phyloP scores from a whole-genome alignment of 108 stramenopile species.

The Cyclostephanos tholiformis region DNA sequence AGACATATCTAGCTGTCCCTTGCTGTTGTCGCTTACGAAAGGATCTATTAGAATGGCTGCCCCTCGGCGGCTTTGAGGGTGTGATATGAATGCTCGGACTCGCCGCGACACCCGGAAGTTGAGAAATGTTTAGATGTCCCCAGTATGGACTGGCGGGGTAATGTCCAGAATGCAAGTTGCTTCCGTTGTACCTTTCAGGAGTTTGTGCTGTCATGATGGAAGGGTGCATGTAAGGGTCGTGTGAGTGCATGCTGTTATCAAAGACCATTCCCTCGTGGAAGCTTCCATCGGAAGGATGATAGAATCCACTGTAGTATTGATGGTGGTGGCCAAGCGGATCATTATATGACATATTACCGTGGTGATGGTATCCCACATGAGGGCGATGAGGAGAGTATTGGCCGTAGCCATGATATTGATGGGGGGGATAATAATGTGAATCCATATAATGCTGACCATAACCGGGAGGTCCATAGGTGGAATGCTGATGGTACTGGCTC shows the following conservation, averaged over 20 bases:
- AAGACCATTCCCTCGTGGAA: slow-evolving; percentile 34
- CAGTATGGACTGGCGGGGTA: slow-evolving; percentile 44
- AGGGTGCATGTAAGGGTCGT: slow-evolving; percentile 17
- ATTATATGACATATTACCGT: slow-evolving; percentile 23
- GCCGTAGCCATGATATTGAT: slow-evolving; percentile 21
- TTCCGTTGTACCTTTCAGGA: slow-evolving; percentile 27
- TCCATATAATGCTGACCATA: slow-evolving; percentile 13
- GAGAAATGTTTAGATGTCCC: slow-evolving; percentile 49
- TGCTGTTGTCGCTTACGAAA: slow-evolving; percentile 30
- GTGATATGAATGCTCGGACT: slow-evolving; percentile 44
- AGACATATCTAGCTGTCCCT: slow-evolving; percentile 5
- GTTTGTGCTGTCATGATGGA: slow-evolving; percentile 26
- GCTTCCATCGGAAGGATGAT: slow-evolving; percentile 29
- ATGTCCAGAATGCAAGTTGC: slow-evolving; percentile 13
- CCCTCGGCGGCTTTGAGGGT: slow-evolving; percentile 39
- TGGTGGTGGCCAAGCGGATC: slow-evolving; percentile 32
- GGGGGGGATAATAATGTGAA: slow-evolving; percentile 22
- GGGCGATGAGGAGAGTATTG: slow-evolving; percentile 29
- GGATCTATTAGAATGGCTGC: slow-evolving; percentile 18
- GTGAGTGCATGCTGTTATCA: slow-evolving; percentile 31
- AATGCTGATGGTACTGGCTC: slow-evolving; percentile 23
- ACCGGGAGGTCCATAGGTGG: slow-evolving; percentile 16
- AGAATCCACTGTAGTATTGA: slow-evolving; percentile 37
- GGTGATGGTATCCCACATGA: slow-evolving; percentile 36
- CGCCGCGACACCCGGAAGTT: slow-evolving; percentile 41